Percentiles rank a stretch among this genome's conserved stretches.
Evolutionary conservation across 768 basidiomycete genomes (phyloP).

Genomic region (Collybiopsis luxurians): DNA sequence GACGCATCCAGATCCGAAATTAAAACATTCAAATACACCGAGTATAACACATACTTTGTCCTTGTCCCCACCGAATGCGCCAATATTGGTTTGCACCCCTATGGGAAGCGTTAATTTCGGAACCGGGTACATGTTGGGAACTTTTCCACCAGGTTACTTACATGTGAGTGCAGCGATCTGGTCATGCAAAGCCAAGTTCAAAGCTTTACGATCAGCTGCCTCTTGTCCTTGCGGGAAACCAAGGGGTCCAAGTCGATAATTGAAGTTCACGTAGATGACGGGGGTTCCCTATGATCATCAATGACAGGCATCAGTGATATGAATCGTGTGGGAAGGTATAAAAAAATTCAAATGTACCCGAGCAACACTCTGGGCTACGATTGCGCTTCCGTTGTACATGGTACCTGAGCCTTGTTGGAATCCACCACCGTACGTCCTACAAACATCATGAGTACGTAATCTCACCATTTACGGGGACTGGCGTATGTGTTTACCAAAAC

Average conservation of each 20-base stretch:
- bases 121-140: background rate
- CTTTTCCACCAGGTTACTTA: no score
- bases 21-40: no score
- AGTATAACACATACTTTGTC: no score
- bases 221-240: constrained; percentile 35
- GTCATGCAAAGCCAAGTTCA: constrained; percentile 28
- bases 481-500: constrained; percentile 23
- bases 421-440: constrained; percentile 32
- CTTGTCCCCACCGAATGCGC: constrained; percentile 6
- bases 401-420: constrained; percentile 25
- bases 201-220: constrained; percentile 17
- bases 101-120: no score
- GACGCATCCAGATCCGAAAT: no score
- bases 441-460: background rate
- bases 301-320: background rate
- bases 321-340: background rate
- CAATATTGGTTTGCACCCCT: constrained; percentile 27
- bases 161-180: constrained; percentile 21
- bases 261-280: constrained; percentile 38
- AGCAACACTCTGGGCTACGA: constrained; percentile 34
- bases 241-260: constrained; percentile 40
- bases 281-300: constrained; percentile 24
- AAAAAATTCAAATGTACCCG: constrained; percentile 22
- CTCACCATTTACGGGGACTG: background rate
- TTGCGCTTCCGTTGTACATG: constrained; percentile 28